These are phyloP conservation scores for Kingdonia uniflora DNA, from an alignment of 164 flowering plant species.

Conservation along the genomic window DNA sequence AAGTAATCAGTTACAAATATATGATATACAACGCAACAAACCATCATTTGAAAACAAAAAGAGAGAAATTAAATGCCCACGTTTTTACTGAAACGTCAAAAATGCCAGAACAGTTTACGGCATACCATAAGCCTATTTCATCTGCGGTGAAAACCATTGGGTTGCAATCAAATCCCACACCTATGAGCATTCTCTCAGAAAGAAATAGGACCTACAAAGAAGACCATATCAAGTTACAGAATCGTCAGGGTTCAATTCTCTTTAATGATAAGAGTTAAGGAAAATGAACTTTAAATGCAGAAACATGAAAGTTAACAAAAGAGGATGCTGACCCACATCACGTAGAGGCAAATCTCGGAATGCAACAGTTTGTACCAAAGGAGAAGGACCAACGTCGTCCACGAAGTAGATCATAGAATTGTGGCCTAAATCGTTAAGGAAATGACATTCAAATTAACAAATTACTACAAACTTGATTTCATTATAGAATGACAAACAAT, in stretches of 20 bases:
- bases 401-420: conserved; percentile 95
- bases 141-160: conserved; percentile 94
- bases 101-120: not conserved
- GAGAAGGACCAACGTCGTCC: conserved; percentile 94
- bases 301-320: conserved; percentile 30
- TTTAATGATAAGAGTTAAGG: conserved; percentile 1
- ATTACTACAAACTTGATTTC: not conserved
- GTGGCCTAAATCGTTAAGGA: conserved; percentile 48
- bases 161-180: conserved; percentile 89
- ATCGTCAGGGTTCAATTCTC: not conserved
- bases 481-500: not conserved
- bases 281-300: not conserved
- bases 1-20: too few species aligned
- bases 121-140: conserved; percentile 88
- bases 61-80: too few species aligned
- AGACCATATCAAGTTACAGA: not conserved
- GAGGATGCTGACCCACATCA: conserved; percentile 99
- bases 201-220: conserved; percentile 67
- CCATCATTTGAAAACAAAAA: too few species aligned
- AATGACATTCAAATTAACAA: not conserved
- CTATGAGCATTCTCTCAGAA: conserved; percentile 83
- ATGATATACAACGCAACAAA: too few species aligned
- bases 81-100: too few species aligned
- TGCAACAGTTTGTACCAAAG: conserved; percentile 86
- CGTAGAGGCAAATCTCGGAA: conserved; percentile 95